Conservation (phyloP, 257 asterid genomes). For the Plantago elongata region DNA sequence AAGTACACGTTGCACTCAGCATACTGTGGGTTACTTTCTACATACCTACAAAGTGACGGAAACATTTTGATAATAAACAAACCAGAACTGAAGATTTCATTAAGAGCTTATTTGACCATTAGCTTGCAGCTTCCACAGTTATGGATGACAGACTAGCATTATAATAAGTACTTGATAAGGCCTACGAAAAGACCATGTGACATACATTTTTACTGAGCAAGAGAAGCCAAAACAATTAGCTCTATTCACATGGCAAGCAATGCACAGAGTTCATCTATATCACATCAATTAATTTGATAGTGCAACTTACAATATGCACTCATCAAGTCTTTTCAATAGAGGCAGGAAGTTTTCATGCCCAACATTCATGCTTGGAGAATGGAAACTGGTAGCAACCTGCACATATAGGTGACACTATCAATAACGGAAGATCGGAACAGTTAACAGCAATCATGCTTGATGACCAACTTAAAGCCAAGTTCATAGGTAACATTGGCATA, state of each 20-base stretch:
- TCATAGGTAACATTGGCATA: constrained; percentile 1
- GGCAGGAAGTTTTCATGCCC: constrained; percentile 78
- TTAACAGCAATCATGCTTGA: constrained; percentile 9
- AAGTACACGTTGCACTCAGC: constrained; percentile 96
- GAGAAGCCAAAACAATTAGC: no score
- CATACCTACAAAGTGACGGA: constrained; percentile 54
- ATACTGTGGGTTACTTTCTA: constrained; percentile 94
- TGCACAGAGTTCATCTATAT: not conserved
- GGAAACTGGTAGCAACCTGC: constrained; percentile 96
- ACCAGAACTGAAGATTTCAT: not conserved
- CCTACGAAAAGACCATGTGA: no score
- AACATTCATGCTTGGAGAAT: constrained; percentile 87
- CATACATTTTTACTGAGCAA: no score
- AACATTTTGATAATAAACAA: constrained; percentile 13
- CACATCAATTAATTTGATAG: constrained; percentile 10
- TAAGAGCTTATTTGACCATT: not conserved
- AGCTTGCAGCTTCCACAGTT: not conserved
- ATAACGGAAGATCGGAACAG: constrained; percentile 20
- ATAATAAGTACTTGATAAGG: no score
- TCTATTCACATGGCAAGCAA: constrained; percentile 11
- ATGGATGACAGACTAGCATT: not conserved
- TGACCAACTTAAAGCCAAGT: constrained; percentile 8
- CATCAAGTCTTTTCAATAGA: constrained; percentile 86
- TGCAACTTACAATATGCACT: constrained; percentile 84
- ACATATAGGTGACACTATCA: constrained; percentile 24